These are phyloP conservation scores for Venturia pyrina DNA, from an alignment of 2,329 filamentous ascomycete species.

Conservation along the genomic window DNA sequence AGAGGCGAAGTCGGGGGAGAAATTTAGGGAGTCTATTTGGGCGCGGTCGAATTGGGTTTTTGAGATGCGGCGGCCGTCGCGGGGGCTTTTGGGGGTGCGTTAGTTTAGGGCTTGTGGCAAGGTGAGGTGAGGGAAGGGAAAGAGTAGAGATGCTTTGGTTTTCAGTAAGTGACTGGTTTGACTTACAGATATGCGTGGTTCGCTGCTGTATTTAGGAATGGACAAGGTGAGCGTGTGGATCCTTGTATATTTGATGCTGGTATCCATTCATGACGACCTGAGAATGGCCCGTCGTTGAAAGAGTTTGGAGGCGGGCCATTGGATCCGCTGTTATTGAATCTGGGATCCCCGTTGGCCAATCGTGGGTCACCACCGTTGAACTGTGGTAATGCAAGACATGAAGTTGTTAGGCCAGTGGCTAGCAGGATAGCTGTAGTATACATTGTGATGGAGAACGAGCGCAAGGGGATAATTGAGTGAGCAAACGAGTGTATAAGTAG, in stretches of 20 bases:
- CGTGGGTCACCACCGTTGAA: not conserved
- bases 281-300: not conserved
- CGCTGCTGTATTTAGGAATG: slow-evolving; percentile 10
- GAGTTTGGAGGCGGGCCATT: not conserved
- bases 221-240: slow-evolving; percentile 3
- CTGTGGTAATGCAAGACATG: not conserved
- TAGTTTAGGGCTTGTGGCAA: not conserved
- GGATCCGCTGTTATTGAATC: not conserved
- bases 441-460: not conserved
- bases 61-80: slow-evolving; percentile 5
- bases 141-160: not conserved
- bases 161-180: not conserved
- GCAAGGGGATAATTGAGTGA: not conserved
- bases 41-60: not conserved
- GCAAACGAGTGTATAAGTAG: not conserved
- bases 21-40: not conserved
- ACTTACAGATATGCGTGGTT: slow-evolving; percentile 11
- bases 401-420: not conserved
- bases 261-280: slow-evolving; percentile 8
- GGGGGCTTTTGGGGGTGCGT: not conserved
- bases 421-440: not conserved
- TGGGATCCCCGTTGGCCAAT: too few species aligned
- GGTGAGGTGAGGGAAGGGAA: not conserved
- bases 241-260: not conserved
- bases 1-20: slow-evolving; percentile 6